Percentiles rank a stretch among this genome's conserved stretches.
Conservation (phyloP, 768 basidiomycete species). For the Polyporus arcularius region DNA sequence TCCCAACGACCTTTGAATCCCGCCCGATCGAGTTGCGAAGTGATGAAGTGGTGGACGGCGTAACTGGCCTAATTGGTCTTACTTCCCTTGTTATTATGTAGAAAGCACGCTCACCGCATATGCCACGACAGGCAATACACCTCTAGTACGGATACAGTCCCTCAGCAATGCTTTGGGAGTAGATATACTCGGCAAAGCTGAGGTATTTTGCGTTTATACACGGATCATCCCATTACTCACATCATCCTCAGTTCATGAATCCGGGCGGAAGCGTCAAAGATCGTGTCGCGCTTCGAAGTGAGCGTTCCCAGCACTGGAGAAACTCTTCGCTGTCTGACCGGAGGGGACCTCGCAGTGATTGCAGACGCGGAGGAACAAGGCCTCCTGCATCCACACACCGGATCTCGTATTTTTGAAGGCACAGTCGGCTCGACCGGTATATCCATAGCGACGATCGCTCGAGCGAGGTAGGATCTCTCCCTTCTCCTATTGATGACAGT, state of each 20-base stretch:
- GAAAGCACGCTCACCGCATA: not conserved
- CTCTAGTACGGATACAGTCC: conserved; percentile 87
- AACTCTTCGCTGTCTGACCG: not conserved
- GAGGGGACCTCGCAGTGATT: conserved; percentile 62
- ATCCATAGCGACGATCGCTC: conserved; percentile 91
- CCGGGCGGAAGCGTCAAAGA: conserved; percentile 99
- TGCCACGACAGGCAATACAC: conserved; percentile 77
- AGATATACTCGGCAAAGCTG: conserved; percentile 94
- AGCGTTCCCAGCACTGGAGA: conserved; percentile 19
- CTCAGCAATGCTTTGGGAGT: conserved; percentile 89
- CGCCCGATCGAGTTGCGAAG: conserved; percentile 72
- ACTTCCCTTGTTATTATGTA: not conserved
- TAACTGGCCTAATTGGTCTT: conserved; percentile 84
- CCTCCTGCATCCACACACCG: conserved; percentile 79
- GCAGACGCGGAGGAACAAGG: conserved; percentile 88
- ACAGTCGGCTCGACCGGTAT: conserved; percentile 97
- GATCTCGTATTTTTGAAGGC: conserved; percentile 94
- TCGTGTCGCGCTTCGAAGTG: conserved; percentile 91
- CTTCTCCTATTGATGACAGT: not conserved
- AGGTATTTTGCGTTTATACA: conserved; percentile 41
- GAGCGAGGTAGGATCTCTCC: conserved; percentile 61
- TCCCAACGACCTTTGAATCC: conserved; percentile 33
- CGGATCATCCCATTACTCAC: not conserved
- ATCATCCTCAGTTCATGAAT: conserved; percentile 73
- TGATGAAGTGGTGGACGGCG: conserved; percentile 79